Conservation (phyloP, 2,329 filamentous ascomycete genomes). For the Pleoardoris graminearum region DNA sequence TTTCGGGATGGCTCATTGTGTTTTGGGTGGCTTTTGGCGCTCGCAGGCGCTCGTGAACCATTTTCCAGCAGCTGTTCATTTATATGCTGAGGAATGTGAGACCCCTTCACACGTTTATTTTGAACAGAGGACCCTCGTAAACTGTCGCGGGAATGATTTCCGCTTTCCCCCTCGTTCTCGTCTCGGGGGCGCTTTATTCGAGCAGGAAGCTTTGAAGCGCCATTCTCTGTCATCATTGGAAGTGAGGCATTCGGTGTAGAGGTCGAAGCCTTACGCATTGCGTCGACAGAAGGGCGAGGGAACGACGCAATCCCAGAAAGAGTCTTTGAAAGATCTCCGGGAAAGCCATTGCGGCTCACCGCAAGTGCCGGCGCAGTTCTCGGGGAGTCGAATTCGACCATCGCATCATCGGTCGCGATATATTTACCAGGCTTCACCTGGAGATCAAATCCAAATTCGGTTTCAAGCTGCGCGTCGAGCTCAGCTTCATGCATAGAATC, state of each 20-base stretch:
- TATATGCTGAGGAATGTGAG: background rate
- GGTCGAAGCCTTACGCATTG: too few relatives aligned
- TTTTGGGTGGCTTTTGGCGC: background rate
- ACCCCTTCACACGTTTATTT: background rate
- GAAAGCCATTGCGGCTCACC: background rate
- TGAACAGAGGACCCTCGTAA: too few relatives aligned
- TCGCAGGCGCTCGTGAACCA: background rate
- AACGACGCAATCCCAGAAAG: background rate
- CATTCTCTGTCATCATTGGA: background rate
- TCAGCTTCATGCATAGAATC: background rate
- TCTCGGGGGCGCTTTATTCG: background rate
- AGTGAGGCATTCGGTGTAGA: too few relatives aligned
- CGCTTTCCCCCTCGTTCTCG: background rate
- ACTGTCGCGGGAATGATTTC: background rate
- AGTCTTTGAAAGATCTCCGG: background rate
- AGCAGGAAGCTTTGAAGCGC: background rate
- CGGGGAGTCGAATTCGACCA: background rate
- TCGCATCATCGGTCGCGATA: background rate
- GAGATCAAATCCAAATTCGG: background rate
- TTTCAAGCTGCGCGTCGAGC: background rate
- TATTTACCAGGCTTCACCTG: background rate
- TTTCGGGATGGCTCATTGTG: constrained; percentile 3
- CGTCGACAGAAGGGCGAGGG: background rate
- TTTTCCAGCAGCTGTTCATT: background rate
- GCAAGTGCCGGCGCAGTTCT: background rate